phyloP scores from a whole-genome alignment of 2,329 filamentous ascomycete species.

The Penicillium expansum region DNA sequence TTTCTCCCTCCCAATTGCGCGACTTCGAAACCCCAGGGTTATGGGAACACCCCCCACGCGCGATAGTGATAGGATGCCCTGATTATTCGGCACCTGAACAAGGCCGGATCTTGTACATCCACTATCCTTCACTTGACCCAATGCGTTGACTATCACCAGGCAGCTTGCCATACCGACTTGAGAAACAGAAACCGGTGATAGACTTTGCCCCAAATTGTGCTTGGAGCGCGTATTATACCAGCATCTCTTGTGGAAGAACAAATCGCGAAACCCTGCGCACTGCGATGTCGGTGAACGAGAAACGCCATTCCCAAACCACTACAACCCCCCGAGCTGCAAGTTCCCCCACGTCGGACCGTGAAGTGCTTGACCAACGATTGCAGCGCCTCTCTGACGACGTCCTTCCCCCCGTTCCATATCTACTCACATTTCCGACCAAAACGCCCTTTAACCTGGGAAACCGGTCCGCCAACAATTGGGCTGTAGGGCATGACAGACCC shows the following conservation, averaged over 20 bases:
- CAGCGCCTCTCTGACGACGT: conserved; percentile 42
- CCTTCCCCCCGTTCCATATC: conserved; percentile 46
- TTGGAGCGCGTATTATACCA: conserved; percentile 4
- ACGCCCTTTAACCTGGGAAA: conserved; percentile 45
- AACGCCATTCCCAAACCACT: conserved; percentile 29
- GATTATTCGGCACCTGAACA: conserved; percentile 13
- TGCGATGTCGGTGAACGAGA: conserved; percentile 43
- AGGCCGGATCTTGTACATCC: conserved; percentile 14
- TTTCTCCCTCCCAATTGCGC: not conserved
- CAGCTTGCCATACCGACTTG: not conserved
- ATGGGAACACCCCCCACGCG: conserved; percentile 9
- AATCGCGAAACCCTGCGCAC: conserved; percentile 23
- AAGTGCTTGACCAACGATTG: conserved; percentile 37
- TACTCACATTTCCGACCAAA: conserved; percentile 48
- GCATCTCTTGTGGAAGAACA: conserved; percentile 14
- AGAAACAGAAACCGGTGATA: not conserved
- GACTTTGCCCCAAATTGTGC: not conserved
- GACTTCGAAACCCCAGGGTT: conserved; percentile 2
- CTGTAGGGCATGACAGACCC: conserved; percentile 49
- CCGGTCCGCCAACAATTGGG: conserved; percentile 47
- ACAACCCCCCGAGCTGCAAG: conserved; percentile 24
- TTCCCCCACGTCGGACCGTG: conserved; percentile 25
- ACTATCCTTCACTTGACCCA: conserved; percentile 13
- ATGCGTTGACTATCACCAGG: conserved; percentile 18
- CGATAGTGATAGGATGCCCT: conserved; percentile 17